These are phyloP conservation scores for Pelargonium fulgidum DNA, from an alignment of 441 rosid genomes.

Conservation along the genomic window DNA sequence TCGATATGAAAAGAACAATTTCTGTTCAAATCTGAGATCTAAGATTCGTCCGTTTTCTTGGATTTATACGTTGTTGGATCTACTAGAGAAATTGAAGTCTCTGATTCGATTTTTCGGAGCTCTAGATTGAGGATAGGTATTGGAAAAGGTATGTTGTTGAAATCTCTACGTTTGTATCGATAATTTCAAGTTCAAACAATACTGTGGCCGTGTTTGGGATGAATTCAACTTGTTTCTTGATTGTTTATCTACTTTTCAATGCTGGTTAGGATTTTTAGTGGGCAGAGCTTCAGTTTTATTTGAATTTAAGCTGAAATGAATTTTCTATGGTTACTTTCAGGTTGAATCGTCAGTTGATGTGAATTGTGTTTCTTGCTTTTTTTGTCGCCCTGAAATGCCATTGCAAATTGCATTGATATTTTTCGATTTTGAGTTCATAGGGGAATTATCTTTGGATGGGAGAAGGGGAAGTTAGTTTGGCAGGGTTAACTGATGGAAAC, in stretches of 20 bases:
- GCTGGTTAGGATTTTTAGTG: not conserved
- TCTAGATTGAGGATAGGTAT: not conserved
- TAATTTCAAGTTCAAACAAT: not conserved
- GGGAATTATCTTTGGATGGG: conserved; percentile 34
- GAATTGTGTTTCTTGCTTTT: not conserved
- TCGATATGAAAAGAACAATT: not conserved
- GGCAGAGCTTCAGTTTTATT: not conserved
- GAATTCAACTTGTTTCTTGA: not conserved
- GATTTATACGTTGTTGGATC: not conserved
- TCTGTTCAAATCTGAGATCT: conserved; percentile 1
- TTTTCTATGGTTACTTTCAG: not conserved
- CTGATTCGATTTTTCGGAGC: not conserved
- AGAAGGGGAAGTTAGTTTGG: conserved; percentile 42
- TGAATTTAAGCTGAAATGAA: not conserved
- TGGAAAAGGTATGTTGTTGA: not conserved
- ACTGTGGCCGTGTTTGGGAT: not conserved
- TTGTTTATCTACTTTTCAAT: not conserved
- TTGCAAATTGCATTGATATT: not conserved
- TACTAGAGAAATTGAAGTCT: not conserved
- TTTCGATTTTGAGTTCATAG: conserved; percentile 9
- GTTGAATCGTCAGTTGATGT: too few relatives aligned
- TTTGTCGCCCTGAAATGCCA: not conserved
- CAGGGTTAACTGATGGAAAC: conserved; percentile 26
- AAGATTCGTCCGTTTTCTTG: not conserved
- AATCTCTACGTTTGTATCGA: not conserved